Evolutionary conservation across 139 green algal species (phyloP), one percentile per base, ranked within the genome.

Genomic region (Chlorella sp.): DNA sequence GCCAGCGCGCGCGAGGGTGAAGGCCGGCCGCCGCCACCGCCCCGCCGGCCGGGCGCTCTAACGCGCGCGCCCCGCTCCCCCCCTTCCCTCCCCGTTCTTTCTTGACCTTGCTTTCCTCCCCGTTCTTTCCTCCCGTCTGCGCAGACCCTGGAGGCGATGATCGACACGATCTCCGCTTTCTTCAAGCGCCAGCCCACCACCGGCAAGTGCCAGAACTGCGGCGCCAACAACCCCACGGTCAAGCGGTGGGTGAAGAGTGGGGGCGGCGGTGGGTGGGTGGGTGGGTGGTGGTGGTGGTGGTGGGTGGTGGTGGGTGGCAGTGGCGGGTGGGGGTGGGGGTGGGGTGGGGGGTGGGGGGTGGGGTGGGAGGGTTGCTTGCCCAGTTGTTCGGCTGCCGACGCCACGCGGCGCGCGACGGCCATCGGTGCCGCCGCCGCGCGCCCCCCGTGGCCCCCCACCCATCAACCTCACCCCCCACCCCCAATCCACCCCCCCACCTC

Each of bases 131-230:
- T n/a, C n/a, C n/a, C n/a, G 76, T 70, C 8, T n/a, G n/a, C n/a
- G n/a, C 82, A 85, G 66, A 88, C 82, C 1, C 60, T 93, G 48
- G 86, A 91, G 69, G 85, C 86, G 14, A 84, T 89, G 45, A 85
- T 87, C 48, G 86, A 87, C 51, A 81, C 83, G 2, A 84, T 96
- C 6, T 41, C 60, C 7, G 89, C 96, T 48, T 90, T 98, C 33
- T 91, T 96, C 51, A 65, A 69, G 55, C 50, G 60, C 0, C 70
- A 84, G 42, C 88, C 94, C 69, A 84, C 84, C 23, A 73, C 67
- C 9, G 78, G 62, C 29, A 88, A 86, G 45, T 99, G 95, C 83
- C 79, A 79, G 36, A 97, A 98, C 88, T 99, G 95, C 82, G 64
- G 69, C 7, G 87, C 84, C 2, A 51, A 82, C 74, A 89, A 81